Base-by-base conservation (phyloP, 495 filamentous ascomycete genomes). In the Letharia lupina region DNA sequence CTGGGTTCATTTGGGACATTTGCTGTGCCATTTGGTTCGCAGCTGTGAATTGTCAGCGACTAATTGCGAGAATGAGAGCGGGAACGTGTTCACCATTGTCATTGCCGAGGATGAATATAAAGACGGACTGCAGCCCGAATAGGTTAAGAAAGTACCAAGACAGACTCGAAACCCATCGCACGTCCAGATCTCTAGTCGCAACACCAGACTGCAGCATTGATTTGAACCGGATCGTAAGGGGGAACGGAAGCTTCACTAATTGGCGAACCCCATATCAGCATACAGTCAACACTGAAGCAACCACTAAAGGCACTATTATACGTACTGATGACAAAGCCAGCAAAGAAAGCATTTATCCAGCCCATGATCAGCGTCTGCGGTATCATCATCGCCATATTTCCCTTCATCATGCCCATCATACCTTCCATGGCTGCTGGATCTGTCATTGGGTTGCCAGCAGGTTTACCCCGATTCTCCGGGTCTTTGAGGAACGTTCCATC, bases 401-500 rank as follows among this genome's bases (percentile, higher is more conserved):
- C 91, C 85, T 97, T 98, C 86, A 98, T 90, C 91, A 96, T 96
- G 65, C 93, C 93, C 94, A 98, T 98, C 93, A 98, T 97, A 65
- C 90, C 92, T 73, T 98, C 95, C 95, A 98, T 98, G 60, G 90
- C 91, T 60, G 87, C 89, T n/a, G 94, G 94, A 76, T 98, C 94
- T 44, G 87, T 89, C 90, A 98, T 93, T 28, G 95, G 94, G 76
- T 98, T 98, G 61, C 90, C 86, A 16, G 91, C 88, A 35, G 91
- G 88, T 76, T 96, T 89, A 60, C 92, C 93, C 67, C 87, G 87
- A 70, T 81, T 85, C 16, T 91, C 88, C 9, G 91, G 93, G 69
- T 93, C 90, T 76, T 96, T 97, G 39, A 98, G 79, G 75, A 91
- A 98, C 33, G 84, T 83, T 57, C 95, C 94, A 47, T 83, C 87